Evolutionary conservation across 257 asterid species (phyloP).

Genomic region (Solanum sitiens): DNA sequence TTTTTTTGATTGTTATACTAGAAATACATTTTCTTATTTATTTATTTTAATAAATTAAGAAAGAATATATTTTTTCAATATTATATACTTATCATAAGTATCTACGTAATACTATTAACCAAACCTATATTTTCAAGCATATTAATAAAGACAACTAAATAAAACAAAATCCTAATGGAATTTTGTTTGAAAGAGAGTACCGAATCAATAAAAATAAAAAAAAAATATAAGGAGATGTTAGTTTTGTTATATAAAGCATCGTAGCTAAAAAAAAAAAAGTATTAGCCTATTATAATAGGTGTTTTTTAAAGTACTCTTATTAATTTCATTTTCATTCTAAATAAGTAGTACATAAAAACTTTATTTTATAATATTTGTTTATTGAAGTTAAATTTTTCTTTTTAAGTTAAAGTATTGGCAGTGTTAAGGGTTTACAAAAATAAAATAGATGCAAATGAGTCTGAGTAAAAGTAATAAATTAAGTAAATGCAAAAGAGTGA

Average conservation of each 20-base stretch:
- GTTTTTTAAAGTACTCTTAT: not conserved
- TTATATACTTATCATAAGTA: not conserved
- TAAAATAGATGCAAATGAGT: not conserved
- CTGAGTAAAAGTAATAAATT: not conserved
- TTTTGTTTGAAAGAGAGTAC: not conserved
- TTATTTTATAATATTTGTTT: too few relatives aligned
- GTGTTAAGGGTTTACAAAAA: not conserved
- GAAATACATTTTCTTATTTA: too few relatives aligned
- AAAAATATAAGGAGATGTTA: not conserved
- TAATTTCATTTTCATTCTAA: not conserved
- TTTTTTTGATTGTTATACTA: too few relatives aligned
- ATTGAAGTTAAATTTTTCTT: too few relatives aligned
- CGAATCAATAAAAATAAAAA: not conserved
- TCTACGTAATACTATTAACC: not conserved
- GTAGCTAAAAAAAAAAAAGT: not conserved
- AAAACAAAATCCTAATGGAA: not conserved
- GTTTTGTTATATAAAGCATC: not conserved
- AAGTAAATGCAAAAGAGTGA: not conserved
- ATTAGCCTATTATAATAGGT: not conserved
- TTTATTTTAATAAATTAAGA: not conserved
- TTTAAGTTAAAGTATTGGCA: not conserved
- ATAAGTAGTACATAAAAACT: too few relatives aligned
- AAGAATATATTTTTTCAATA: not conserved
- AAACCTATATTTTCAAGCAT: not conserved
- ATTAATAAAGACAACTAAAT: not conserved